Evolutionary conservation across 2,329 filamentous ascomycete species (phyloP), one percentile per base, ranked within the genome.

Genomic region (Clonostachys byssicola): DNA sequence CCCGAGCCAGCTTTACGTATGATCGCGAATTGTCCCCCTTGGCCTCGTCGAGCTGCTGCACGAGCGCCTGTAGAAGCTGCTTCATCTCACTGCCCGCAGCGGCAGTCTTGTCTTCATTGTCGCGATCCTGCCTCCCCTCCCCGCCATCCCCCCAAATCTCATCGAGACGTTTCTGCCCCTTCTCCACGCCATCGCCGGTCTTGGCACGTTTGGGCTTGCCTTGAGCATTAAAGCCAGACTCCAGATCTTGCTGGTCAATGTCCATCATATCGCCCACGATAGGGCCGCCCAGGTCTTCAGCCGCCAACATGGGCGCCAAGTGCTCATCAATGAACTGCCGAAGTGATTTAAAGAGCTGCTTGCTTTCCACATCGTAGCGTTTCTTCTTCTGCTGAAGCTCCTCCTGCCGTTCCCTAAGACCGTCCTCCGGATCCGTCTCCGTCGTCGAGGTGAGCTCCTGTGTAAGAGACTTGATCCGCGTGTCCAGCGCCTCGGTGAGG

Each of bases 281-380:
- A 0, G 90, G 89, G 0, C 90, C 89, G 8, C 90, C 90, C 2
- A 92, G 74, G 58, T 91, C 88, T 67, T 95, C 90, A 1, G 88
- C 88, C 7, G 89, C 89, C 40, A 95, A 73, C 81, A 92, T 88
- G 4, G 79, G 68, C 2, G 87, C 86, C 2, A 95, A 74, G 39
- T 81, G 77, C 40, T 81, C 70, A 51, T 88, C 80, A 48, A 92
- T 84, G 58, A 95, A 95, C 14, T 69, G 70, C 52, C 85, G 80
- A 47, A 95, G 74, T 0, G 80, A 74, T 48, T 75, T 77, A 47
- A 87, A 78, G 14, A 94, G 70, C 40, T 69, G 73, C 2, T 72
- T 70, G 2, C 83, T 85, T 53, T 85, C 78, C 45, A 63, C 70
- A 48, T 86, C 79, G 56, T 89, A 86, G 39, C 67, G 61, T 44